Percentiles rank a stretch among this genome's conserved stretches.
phyloP scores from a whole-genome alignment of 768 basidiomycete species.

The Calocybe indica region DNA sequence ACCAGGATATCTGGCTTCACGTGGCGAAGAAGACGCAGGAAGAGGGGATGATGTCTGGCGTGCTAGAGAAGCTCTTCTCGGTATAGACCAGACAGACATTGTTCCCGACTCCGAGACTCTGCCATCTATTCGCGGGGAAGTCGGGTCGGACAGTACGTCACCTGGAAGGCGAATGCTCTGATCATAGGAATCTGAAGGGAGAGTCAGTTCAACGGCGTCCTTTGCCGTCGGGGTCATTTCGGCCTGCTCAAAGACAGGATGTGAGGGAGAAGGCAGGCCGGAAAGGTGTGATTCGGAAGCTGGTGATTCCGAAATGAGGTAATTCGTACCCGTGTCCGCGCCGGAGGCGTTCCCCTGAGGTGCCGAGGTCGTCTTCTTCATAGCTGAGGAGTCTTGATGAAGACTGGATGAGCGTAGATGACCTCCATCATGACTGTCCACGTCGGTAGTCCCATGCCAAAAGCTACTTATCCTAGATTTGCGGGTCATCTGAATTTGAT shows the following conservation, averaged over 20 bases:
- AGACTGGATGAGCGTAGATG: no score
- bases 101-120: slow-evolving; percentile 12
- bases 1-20: slow-evolving; percentile 25
- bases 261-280: no score
- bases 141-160: background rate
- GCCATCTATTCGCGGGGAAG: background rate
- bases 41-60: slow-evolving; percentile 64
- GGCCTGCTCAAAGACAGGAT: no score
- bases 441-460: slow-evolving; percentile 73
- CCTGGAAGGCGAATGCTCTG: background rate
- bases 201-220: background rate
- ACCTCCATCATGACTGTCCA: slow-evolving; percentile 21
- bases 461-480: slow-evolving; percentile 61
- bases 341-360: no score
- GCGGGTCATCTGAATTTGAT: slow-evolving; percentile 21
- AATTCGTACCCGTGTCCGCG: no score
- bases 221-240: background rate
- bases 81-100: slow-evolving; percentile 38
- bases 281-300: no score
- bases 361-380: no score
- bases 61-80: slow-evolving; percentile 48
- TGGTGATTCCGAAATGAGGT: no score
- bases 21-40: slow-evolving; percentile 31
- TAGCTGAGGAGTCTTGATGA: no score
- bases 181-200: slow-evolving; percentile 11